Percentiles rank a stretch among this genome's conserved stretches.
Evolutionary conservation across 306 rosid species (phyloP).

Genomic region (Betula pendula): DNA sequence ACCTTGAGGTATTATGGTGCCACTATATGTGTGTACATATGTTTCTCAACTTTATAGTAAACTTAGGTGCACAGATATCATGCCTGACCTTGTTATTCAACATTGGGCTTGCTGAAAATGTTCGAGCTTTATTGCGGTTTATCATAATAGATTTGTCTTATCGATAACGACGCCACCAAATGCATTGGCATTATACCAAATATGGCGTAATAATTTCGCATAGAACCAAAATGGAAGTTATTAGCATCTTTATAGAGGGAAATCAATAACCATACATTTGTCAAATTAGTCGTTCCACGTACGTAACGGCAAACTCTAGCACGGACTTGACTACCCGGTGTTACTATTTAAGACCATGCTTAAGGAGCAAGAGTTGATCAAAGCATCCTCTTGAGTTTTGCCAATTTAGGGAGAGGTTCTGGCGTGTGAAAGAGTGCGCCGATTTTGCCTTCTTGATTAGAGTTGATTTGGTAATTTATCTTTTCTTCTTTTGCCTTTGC

Average conservation of each 20-base stretch:
- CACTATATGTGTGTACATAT: not conserved
- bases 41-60: not conserved
- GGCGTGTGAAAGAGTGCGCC: not conserved
- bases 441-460: not conserved
- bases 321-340: not conserved
- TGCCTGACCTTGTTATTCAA: slow-evolving; percentile 8
- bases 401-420: not conserved
- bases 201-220: slow-evolving; percentile 14
- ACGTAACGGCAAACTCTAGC: slow-evolving; percentile 29
- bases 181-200: slow-evolving; percentile 14
- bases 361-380: slow-evolving; percentile 12
- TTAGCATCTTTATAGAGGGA: slow-evolving; percentile 10
- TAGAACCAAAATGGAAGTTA: slow-evolving; percentile 30
- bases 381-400: not conserved
- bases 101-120: not conserved
- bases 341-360: slow-evolving; percentile 10
- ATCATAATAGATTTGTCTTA: slow-evolving; percentile 17
- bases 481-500: not conserved
- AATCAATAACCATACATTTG: slow-evolving; percentile 30
- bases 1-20: not conserved
- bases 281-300: slow-evolving; percentile 32
- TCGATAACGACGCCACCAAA: slow-evolving; percentile 7
- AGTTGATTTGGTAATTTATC: slow-evolving; percentile 21
- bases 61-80: not conserved
- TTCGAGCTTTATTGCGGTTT: slow-evolving; percentile 8